Conservation (phyloP, 2,329 filamentous ascomycete species). For the Fusarium pininemorale region DNA sequence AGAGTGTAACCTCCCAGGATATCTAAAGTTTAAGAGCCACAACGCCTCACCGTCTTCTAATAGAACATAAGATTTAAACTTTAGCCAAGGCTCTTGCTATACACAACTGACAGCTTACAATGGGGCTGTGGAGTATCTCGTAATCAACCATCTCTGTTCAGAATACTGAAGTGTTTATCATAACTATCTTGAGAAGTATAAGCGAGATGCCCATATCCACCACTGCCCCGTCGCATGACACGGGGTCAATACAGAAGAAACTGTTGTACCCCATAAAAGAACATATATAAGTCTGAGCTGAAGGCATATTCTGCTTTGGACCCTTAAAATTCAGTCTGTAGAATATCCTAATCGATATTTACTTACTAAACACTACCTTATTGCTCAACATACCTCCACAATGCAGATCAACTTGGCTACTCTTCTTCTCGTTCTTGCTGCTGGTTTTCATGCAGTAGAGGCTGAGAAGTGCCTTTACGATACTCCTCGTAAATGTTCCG, state of each 20-base stretch:
- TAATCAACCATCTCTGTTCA: background rate
- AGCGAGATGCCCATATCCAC: background rate
- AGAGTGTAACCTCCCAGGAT: background rate
- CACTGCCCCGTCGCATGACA: accelerated
- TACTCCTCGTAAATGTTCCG: background rate
- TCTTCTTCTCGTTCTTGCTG: background rate
- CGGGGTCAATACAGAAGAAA: accelerated
- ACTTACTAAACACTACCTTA: accelerated
- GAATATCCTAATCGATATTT: no score
- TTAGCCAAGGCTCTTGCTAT: background rate
- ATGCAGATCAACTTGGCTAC: background rate
- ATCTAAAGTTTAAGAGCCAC: background rate
- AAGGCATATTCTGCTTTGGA: accelerated
- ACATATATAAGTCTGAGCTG: accelerated
- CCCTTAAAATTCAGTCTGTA: accelerated
- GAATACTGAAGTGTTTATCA: accelerated
- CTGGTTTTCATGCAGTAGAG: accelerated
- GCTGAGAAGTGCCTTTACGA: background rate
- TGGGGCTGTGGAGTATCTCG: background rate
- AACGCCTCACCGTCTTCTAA: background rate
- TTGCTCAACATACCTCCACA: background rate
- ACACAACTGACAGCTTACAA: accelerated
- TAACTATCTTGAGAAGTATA: accelerated
- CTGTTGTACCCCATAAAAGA: accelerated
- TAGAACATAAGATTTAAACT: background rate